A percentile compares a stretch with the other conserved stretches of the same genome.
These are phyloP conservation scores for Fulvia fulva DNA, from an alignment of 2,329 filamentous ascomycete genomes.

Conservation along the genomic window DNA sequence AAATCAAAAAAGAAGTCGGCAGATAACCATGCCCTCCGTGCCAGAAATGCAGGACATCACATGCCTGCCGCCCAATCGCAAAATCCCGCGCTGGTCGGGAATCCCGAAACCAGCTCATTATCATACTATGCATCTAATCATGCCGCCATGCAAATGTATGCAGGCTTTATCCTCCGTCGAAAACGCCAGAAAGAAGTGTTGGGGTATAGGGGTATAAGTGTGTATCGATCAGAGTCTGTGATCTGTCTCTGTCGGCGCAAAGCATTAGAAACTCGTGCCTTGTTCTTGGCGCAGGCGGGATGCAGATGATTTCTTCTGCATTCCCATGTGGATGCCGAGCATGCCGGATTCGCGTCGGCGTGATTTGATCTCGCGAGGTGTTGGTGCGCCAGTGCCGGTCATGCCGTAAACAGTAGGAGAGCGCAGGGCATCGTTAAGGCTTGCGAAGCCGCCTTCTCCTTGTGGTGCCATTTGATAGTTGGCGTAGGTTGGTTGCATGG, in stretches of 20 bases:
- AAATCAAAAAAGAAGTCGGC: slow-evolving; percentile 2
- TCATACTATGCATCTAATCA: background rate
- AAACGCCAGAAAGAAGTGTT: background rate
- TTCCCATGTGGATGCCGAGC: slow-evolving; percentile 20
- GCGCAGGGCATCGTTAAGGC: slow-evolving; percentile 33
- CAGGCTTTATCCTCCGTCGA: background rate
- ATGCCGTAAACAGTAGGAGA: slow-evolving; percentile 23
- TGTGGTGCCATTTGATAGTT: slow-evolving; percentile 32
- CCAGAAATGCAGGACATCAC: background rate
- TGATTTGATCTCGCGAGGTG: slow-evolving; percentile 23
- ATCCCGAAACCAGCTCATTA: background rate
- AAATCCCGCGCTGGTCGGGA: background rate
- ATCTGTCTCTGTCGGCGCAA: slow-evolving; percentile 13
- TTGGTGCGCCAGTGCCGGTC: slow-evolving; percentile 14
- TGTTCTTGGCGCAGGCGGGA: slow-evolving; percentile 32
- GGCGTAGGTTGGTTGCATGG: slow-evolving; percentile 30
- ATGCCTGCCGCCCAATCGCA: background rate
- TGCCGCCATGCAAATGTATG: background rate
- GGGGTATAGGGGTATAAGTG: background rate
- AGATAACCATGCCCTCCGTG: background rate
- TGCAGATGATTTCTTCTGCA: slow-evolving; percentile 36
- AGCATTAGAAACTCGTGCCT: slow-evolving; percentile 25
- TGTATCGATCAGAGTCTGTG: slow-evolving; percentile 7
- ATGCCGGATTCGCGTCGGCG: slow-evolving; percentile 32
- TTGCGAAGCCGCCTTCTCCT: slow-evolving; percentile 32